Conservation (phyloP, 345 rosid genomes). For the Corymbia maculata region DNA sequence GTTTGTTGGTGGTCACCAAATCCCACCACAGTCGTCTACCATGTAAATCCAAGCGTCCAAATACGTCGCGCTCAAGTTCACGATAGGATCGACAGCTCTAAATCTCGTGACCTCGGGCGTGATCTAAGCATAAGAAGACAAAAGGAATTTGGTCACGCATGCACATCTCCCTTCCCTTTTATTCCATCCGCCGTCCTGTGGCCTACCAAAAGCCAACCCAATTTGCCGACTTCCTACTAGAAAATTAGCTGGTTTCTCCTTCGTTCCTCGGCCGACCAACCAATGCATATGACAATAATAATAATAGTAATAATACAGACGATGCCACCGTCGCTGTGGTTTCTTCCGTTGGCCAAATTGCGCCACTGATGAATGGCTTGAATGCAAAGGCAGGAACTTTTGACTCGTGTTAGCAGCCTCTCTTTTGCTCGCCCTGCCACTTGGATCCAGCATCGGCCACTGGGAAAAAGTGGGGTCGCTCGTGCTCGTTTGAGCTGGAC, state of each 20-base stretch:
- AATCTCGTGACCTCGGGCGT: background rate
- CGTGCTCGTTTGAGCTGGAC: background rate
- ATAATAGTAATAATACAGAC: background rate
- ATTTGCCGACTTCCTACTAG: background rate
- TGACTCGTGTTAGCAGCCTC: background rate
- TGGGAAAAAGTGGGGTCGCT: background rate
- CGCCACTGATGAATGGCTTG: background rate
- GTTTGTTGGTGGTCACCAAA: background rate
- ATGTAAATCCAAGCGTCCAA: background rate
- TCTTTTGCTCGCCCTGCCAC: background rate
- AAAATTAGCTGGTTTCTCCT: background rate
- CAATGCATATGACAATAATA: background rate
- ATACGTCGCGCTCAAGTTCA: background rate
- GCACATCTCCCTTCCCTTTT: background rate
- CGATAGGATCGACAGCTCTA: background rate
- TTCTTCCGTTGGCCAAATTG: background rate
- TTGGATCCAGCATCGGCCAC: background rate
- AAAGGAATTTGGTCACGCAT: background rate
- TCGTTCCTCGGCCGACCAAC: background rate
- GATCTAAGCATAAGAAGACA: rapidly evolving
- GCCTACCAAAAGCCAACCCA: background rate
- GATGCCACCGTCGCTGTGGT: background rate
- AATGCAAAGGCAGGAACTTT: background rate
- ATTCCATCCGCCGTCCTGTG: background rate
- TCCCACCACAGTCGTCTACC: background rate